Evolutionary conservation across 805 yeast species (phyloP).

Genomic region (Wickerhamiella azymoides): DNA sequence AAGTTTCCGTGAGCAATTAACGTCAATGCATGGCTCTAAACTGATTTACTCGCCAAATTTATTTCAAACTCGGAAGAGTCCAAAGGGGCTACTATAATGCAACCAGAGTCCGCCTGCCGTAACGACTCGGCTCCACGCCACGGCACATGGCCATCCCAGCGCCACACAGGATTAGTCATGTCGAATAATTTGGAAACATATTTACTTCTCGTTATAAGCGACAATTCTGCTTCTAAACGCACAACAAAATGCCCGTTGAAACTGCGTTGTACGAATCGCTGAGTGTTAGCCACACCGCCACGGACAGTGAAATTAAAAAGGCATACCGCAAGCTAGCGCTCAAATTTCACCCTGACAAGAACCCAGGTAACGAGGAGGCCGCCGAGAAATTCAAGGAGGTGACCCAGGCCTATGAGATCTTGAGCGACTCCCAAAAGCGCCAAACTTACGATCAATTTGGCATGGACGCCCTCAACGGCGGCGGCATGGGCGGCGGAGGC

Average conservation of each 20-base stretch:
- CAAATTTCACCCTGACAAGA: constrained; percentile 75
- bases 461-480: constrained; percentile 78
- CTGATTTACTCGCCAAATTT: too few species aligned
- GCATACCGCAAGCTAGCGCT: constrained; percentile 68
- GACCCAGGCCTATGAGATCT: constrained; percentile 76
- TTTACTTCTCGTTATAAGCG: neutral
- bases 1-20: too few species aligned
- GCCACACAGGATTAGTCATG: neutral
- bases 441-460: constrained; percentile 78
- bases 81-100: too few species aligned
- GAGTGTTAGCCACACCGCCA: constrained; percentile 40
- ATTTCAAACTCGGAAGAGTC: too few species aligned
- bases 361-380: constrained; percentile 55
- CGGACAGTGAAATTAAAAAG: constrained; percentile 50
- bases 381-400: constrained; percentile 93
- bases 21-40: too few species aligned
- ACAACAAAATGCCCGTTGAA: constrained; percentile 47
- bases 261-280: constrained; percentile 49
- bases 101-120: too few species aligned
- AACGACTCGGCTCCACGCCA: too few species aligned
- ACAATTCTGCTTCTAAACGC: neutral
- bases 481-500: constrained; percentile 54
- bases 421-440: constrained; percentile 80
- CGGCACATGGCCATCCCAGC: too few species aligned
- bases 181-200: neutral